Conservation (phyloP, 768 basidiomycete species). For the Mrakia gelida region DNA sequence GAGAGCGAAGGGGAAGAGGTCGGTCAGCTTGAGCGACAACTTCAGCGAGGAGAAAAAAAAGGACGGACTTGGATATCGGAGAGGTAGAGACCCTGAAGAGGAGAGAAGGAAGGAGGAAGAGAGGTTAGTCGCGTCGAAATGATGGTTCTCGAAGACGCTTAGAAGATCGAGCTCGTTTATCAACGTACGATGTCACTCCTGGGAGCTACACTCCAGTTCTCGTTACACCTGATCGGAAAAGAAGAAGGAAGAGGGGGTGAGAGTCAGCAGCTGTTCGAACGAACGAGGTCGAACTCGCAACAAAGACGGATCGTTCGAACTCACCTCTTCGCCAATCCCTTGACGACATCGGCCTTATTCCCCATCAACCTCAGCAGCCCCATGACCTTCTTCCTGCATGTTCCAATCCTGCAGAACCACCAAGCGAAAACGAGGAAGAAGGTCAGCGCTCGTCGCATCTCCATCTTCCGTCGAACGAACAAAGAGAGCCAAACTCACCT, state of each 20-base stretch:
- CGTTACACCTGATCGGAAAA: constrained; percentile 20
- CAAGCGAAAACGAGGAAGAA: neutral
- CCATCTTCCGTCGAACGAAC: neutral
- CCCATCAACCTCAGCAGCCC: constrained; percentile 93
- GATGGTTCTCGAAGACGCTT: neutral
- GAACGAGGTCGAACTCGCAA: neutral
- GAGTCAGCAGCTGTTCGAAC: neutral
- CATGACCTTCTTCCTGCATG: constrained; percentile 99
- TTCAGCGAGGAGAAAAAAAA: neutral
- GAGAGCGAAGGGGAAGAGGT: neutral
- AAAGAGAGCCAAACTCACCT: constrained; percentile 46
- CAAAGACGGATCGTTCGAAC: neutral
- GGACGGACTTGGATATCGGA: constrained; percentile 75
- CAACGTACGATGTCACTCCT: constrained; percentile 74
- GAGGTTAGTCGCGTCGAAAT: neutral
- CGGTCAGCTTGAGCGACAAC: neutral
- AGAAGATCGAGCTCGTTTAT: neutral
- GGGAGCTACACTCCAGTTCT: constrained; percentile 73
- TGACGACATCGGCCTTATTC: constrained; percentile 99
- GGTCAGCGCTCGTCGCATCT: neutral
- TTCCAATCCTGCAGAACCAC: constrained; percentile 65
- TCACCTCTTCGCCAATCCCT: constrained; percentile 79
- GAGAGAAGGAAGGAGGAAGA: constrained; percentile 9
- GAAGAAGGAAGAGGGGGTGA: neutral
- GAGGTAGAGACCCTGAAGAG: constrained; percentile 74